Conservation (phyloP, 2,329 filamentous ascomycete species). For the Colletotrichum cereale region DNA sequence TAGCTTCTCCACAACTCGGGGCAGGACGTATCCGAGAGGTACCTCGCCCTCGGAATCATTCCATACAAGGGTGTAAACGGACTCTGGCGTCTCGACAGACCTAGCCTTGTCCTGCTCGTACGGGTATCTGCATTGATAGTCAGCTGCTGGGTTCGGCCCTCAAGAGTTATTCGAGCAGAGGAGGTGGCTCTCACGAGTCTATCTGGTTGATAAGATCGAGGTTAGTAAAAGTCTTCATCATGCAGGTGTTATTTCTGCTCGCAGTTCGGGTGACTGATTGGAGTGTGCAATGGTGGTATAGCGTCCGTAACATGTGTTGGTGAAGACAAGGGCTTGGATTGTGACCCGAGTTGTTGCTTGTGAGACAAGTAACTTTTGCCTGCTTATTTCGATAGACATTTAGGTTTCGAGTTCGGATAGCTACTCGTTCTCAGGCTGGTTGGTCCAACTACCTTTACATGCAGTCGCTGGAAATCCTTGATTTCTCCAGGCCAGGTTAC, state of each 20-base stretch:
- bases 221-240: slow-evolving; percentile 51
- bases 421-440: neutral
- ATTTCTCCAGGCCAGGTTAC: neutral
- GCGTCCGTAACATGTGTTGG: neutral
- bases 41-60: slow-evolving; percentile 72
- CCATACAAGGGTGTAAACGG: slow-evolving; percentile 76
- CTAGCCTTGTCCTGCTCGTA: slow-evolving; percentile 73
- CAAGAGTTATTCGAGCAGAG: neutral
- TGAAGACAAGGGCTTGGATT: neutral
- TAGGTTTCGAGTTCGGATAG: neutral
- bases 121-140: slow-evolving; percentile 73
- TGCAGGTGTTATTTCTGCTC: slow-evolving; percentile 36
- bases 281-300: neutral
- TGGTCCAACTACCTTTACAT: neutral
- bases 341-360: neutral
- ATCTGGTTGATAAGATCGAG: slow-evolving; percentile 66
- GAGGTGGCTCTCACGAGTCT: slow-evolving; percentile 62
- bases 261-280: neutral
- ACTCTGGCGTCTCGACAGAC: slow-evolving; percentile 68
- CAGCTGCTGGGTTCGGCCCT: slow-evolving; percentile 2
- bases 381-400: neutral
- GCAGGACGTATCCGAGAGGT: slow-evolving; percentile 73
- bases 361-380: neutral
- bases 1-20: slow-evolving; percentile 63
- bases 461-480: neutral